Conservation (phyloP, 106 monocot species). For the Gastrodia elata region DNA sequence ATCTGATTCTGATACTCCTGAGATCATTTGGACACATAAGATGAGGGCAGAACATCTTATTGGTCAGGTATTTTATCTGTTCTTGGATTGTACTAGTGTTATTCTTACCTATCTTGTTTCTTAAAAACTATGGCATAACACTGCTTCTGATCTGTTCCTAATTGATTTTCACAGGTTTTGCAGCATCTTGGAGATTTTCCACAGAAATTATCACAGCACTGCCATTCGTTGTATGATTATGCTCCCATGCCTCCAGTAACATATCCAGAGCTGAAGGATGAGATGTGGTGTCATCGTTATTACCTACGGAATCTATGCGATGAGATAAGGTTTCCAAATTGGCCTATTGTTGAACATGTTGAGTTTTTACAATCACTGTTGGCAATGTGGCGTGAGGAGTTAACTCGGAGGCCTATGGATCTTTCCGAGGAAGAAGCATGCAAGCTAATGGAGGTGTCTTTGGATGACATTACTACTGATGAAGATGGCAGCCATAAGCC, state of each 20-base stretch:
- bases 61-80: constrained; percentile 46
- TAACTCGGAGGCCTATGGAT: constrained; percentile 90
- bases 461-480: constrained; percentile 66
- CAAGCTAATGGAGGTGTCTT: constrained; percentile 77
- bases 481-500: constrained; percentile 23
- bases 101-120: constrained; percentile 6
- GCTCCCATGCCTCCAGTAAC: constrained; percentile 99
- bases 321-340: constrained; percentile 93
- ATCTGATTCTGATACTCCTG: constrained; percentile 99
- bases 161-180: constrained; percentile 55
- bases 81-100: background rate
- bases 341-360: constrained; percentile 99
- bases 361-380: constrained; percentile 94
- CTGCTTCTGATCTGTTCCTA: background rate
- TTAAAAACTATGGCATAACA: background rate
- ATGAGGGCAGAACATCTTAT: constrained; percentile 97
- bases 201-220: constrained; percentile 93
- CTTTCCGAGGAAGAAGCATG: constrained; percentile 98
- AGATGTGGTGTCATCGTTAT: constrained; percentile 99
- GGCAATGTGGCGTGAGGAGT: constrained; percentile 99
- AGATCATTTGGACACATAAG: constrained; percentile 99
- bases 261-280: constrained; percentile 93
- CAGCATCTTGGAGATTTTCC: constrained; percentile 99
- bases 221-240: constrained; percentile 96
- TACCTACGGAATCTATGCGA: constrained; percentile 95